Percentiles rank a stretch among this genome's conserved stretches.
Conservation (phyloP, 352 stramenopile genomes). For the Phytophthora ramorum region DNA sequence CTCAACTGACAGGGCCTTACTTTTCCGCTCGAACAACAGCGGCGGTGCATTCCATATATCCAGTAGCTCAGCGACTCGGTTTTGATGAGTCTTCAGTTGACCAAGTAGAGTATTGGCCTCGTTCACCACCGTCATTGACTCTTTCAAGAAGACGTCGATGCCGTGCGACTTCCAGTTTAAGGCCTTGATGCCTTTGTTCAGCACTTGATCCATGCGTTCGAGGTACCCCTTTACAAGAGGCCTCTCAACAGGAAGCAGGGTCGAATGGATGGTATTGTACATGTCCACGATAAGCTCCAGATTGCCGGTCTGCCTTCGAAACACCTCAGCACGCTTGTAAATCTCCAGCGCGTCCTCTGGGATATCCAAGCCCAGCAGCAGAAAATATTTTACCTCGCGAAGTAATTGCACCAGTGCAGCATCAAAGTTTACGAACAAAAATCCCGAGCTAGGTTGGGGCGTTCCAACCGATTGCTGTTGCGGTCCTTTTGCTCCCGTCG, state of each 20-base stretch:
- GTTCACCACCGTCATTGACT: conserved; percentile 90
- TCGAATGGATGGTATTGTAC: conserved; percentile 93
- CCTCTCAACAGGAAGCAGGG: conserved; percentile 88
- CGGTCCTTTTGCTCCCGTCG: conserved; percentile 2
- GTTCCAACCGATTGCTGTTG: conserved; percentile 25
- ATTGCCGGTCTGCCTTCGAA: conserved; percentile 91
- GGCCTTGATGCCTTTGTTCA: conserved; percentile 89
- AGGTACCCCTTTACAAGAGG: conserved; percentile 90
- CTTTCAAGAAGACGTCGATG: conserved; percentile 93
- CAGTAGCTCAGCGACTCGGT: conserved; percentile 79
- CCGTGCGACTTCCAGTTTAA: conserved; percentile 95
- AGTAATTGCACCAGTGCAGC: conserved; percentile 90
- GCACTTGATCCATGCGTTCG: conserved; percentile 90
- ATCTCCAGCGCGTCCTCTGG: conserved; percentile 91
- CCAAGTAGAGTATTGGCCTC: conserved; percentile 87
- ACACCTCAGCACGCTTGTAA: conserved; percentile 92
- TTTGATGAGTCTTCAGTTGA: conserved; percentile 90
- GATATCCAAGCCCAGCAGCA: conserved; percentile 90
- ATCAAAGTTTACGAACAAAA: conserved; percentile 93
- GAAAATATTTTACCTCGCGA: conserved; percentile 95
- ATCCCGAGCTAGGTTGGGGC: conserved; percentile 9
- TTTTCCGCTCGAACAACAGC: conserved; percentile 88
- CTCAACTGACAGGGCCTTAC: conserved; percentile 76
- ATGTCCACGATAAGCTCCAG: conserved; percentile 94
- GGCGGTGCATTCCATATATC: conserved; percentile 75